Conservation (phyloP, 257 asterid species). For the Dorcoceras hygrometricum region DNA sequence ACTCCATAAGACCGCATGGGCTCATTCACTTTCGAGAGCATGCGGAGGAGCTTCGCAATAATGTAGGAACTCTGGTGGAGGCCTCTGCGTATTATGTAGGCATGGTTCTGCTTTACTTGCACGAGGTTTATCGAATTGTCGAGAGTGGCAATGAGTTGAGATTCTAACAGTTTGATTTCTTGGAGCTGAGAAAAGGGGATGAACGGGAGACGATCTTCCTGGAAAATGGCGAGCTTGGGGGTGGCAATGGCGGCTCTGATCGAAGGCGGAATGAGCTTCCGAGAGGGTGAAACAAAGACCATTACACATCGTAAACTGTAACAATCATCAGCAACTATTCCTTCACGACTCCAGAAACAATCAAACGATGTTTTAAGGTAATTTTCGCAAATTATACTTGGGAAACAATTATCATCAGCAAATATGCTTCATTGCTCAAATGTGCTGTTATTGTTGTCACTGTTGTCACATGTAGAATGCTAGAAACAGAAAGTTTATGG, state of each 20-base stretch:
- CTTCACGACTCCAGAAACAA: too few species aligned
- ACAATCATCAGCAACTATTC: neutral
- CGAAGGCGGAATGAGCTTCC: slow-evolving; percentile 33
- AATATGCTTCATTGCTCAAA: too few species aligned
- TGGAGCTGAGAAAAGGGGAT: slow-evolving; percentile 64
- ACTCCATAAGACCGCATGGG: slow-evolving; percentile 51
- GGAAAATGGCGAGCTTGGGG: slow-evolving; percentile 24
- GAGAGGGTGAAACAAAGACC: slow-evolving; percentile 56
- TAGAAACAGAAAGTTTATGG: too few species aligned
- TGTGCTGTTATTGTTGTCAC: too few species aligned
- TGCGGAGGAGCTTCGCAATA: slow-evolving; percentile 60
- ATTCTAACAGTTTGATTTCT: slow-evolving; percentile 48
- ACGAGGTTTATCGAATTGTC: slow-evolving; percentile 44
- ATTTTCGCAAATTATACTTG: too few species aligned
- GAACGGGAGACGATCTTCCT: slow-evolving; percentile 33
- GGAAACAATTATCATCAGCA: too few species aligned
- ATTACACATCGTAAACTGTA: slow-evolving; percentile 29
- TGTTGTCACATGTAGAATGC: too few species aligned
- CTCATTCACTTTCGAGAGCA: slow-evolving; percentile 46
- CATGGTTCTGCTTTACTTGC: slow-evolving; percentile 72
- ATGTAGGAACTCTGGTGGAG: slow-evolving; percentile 74
- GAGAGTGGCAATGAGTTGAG: slow-evolving; percentile 47
- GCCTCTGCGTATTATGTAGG: slow-evolving; percentile 51
- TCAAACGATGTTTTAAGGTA: too few species aligned
- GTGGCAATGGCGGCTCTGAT: slow-evolving; percentile 26